Evolutionary conservation across 192 early-diverging fungal genomes (phyloP).

Genomic region (Coemansia pectinata): DNA sequence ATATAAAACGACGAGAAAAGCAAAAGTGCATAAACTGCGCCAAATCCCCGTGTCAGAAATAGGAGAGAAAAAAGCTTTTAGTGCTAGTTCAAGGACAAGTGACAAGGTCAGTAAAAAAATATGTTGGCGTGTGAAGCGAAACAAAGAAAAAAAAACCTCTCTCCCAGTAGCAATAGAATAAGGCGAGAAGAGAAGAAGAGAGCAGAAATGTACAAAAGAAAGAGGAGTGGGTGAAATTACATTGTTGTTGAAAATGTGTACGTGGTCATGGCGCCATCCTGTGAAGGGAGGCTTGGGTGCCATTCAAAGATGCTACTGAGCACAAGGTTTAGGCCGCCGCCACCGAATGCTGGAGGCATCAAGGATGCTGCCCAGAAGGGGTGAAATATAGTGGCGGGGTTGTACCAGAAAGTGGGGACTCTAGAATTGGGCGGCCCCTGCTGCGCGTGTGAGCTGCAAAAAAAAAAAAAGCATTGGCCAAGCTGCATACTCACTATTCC

Average conservation of each 20-base stretch:
- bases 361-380: neutral
- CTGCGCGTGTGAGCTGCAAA: neutral
- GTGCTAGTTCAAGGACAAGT: neutral
- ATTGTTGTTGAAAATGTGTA: neutral
- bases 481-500: neutral
- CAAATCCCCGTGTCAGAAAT: neutral
- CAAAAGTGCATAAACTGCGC: neutral
- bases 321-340: slow-evolving; percentile 1
- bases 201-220: neutral
- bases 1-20: neutral
- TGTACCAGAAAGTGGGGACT: slow-evolving; percentile 2
- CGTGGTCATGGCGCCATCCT: slow-evolving; percentile 2
- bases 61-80: neutral
- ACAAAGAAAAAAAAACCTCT: neutral
- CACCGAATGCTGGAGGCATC: neutral
- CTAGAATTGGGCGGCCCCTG: neutral
- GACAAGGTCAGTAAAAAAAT: neutral
- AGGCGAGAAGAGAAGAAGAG: neutral
- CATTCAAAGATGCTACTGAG: neutral
- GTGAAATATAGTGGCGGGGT: neutral
- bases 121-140: neutral
- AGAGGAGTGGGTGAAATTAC: neutral
- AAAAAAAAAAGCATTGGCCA: neutral
- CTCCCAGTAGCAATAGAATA: neutral
- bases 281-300: neutral